Evolutionary conservation across 371 early-diverging fungal species (phyloP), one percentile per base, ranked within the genome.

Genomic region (Saksenaea oblongispora): DNA sequence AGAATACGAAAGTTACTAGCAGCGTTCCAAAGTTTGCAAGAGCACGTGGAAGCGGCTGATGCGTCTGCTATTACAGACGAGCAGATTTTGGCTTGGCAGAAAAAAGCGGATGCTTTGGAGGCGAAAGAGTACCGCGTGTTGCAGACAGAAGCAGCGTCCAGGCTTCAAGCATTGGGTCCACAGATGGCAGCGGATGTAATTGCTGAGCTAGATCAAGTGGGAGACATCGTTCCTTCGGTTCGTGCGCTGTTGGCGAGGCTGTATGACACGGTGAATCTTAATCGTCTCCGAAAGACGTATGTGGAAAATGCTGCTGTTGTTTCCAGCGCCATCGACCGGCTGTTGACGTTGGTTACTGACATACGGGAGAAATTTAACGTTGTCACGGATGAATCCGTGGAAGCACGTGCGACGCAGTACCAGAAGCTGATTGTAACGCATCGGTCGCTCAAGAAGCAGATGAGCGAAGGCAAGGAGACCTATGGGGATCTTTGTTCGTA

Each of bases 401-500:
- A 54, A 57, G 26, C 64, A 54, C 44, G 62, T 37, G 26, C 17
- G 22, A 34, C 62, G 10, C 65, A 70, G 27, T 63, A 67, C n/a
- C 71, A 70, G 27, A 56, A 54, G 8, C n/a, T 78, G 18, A 61
- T 64, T 1, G 47, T 35, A 9, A 47, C 60, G 5, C 69, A 78
- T 37, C 71, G 63, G 42, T 64, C 73, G n/a, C 61, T 71, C 1
- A 73, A 75, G 36, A 67, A 72, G 24, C 41, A 58, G 1, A 47
- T 75, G 17, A 39, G 39, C 4, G 79, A 76, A 5, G 74, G 76
- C 28, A 64, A 73, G 58, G 82, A 78, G 18, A 68, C 73, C 7
- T 81, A 78, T 27, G 77, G 78, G n/a, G 82, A 81, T 34, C 63
- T 75, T 2, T 67, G 73, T 17, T 74, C 74, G 11, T 76, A 78